Evolutionary conservation across 768 basidiomycete genomes (phyloP), one percentile per base, ranked within the genome.

Genomic region (Cubamyces lactineus): DNA sequence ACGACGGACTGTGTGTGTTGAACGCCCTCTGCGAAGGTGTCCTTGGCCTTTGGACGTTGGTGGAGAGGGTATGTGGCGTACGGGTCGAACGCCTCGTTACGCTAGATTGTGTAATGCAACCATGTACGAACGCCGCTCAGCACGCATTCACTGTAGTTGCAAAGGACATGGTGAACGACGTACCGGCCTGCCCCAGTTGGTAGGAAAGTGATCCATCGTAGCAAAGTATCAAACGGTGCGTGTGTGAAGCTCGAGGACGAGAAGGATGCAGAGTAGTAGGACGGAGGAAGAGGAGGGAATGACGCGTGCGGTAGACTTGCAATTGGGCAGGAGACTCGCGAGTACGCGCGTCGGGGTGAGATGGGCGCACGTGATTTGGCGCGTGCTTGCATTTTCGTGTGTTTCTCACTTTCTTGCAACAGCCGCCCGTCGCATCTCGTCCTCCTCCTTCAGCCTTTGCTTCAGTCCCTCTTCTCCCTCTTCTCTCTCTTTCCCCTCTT

Each of bases 101-200:
- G 79, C 92, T 93, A 23, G 24, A n/a, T 15, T 7, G 12, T 19
- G 45, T 34, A 11, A 7, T 28, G 43, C 43, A 3, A 9, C 21
- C 47, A 24, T 48, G 6, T 24, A 24, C 23, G 16, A 21, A 21
- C 19, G 46, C n/a, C 46, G 21, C 21, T 23, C 19, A 21, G 23
- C 46, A 23, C 12, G 13, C 19, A 7, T 28, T 28, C 28, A 28
- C n/a, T 46, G 45, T 7, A 23, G n/a, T 49, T 15, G 5, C 7
- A 8, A 23, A n/a, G 45, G 8, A 12, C 9, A 12, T 24, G 45
- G 6, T 19, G 17, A 23, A 9, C 24, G 23, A 75, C 88, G 68
- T 72, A 90, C 90, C 50, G 89, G 90, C 48, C 87, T 80, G 39
- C 91, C 91, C 91, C 91, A 92, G 79, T 87, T 90, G 38, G 86